Evolutionary conservation across 2,329 filamentous ascomycete species (phyloP), one percentile per base, ranked within the genome.

Genomic region (Neonectria hederae): DNA sequence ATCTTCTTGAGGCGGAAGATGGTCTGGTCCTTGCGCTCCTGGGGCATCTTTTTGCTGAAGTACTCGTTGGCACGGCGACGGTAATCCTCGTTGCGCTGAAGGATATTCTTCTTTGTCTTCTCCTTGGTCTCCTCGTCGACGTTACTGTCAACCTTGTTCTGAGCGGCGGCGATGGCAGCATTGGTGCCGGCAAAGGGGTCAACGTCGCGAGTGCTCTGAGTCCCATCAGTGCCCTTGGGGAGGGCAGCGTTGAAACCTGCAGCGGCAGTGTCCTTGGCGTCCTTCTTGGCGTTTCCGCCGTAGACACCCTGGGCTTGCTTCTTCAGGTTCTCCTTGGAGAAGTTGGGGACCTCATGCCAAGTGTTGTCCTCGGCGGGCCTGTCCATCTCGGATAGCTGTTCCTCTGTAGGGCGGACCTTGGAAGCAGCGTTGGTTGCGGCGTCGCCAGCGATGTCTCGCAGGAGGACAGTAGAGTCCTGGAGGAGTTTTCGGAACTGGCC

Each of bases 1-100:
- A 98, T 97, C 88, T 98, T 98, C 89, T 89, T 99, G 70, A 99
- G 82, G 40, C 96, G 92, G 87, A 90, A 97, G 73, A 97, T 90
- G 60, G 90, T 90, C 83, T 97, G 94, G 8, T 98, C 94, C 65
- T 94, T 93, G 65, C 96, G 93, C 79, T 98, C 94, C 80, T 95
- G 83, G 1, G 96, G 94, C 80, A 99, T 86, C 85, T 98, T 99
- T 74, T 90, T 87, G 72, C 88, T 86, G 59, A 97, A 82, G 77
- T 98, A 98, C 71, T 92, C 88, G 76, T 86, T 89, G 26, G 90
- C 84, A 62, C 84, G 78, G 42, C 76, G 79, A 28, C 79, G 79
- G 40, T 83, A 82, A 59, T 84, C 81, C 28, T 80, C 81, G 8
- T 82, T 79, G 62, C 76, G 74, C 71, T 79, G 72, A 57, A 82